Evolutionary conservation across 2,329 filamentous ascomycete species (phyloP), one percentile per base, ranked within the genome.

Genomic region (Fusarium bactridioides): DNA sequence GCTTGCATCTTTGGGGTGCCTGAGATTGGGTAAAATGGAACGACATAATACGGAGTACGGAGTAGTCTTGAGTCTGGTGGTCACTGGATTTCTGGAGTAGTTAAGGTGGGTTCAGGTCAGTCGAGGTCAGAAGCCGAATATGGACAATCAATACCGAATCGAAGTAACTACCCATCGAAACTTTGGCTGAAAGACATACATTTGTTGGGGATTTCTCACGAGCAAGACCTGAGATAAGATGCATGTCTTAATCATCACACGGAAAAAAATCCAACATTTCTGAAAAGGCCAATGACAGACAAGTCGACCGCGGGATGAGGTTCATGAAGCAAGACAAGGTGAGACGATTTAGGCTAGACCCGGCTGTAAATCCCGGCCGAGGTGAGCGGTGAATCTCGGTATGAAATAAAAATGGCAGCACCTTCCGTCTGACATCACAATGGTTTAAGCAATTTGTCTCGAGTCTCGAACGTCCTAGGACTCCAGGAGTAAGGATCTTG

Each of bases 331-430:
- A 45, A 65, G 59, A 68, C 67, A 77, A 75, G 75, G 75, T 77
- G 73, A 77, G 75, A 72, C 75, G 40, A 74, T 69, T 76, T 69
- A 64, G 75, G 72, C 67, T 77, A 77, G 73, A 63, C 61, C 63
- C 70, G 66, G 66, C 55, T 76, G 63, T 40, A 18, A 55, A 67
- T 58, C 66, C 74, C 69, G 69, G 69, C 63, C 65, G 59, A 64
- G 57, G 43, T 65, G 61, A 53, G 48, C 38, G 57, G 40, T 64
- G 40, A 37, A 62, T 69, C 45, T 68, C 56, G 64, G 64, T 61
- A 53, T 54, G 31, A 60, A 29, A 21, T 33, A 38, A 51, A 54
- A 75, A 41, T 72, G 51, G 56, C 55, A 73, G 44, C 66, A 69
- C 59, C 59, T 57, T 62, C 53, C 9, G 25, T 59, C 51, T 60